phyloP scores from a whole-genome alignment of 306 rosid species.

The Dicorynia guianensis region DNA sequence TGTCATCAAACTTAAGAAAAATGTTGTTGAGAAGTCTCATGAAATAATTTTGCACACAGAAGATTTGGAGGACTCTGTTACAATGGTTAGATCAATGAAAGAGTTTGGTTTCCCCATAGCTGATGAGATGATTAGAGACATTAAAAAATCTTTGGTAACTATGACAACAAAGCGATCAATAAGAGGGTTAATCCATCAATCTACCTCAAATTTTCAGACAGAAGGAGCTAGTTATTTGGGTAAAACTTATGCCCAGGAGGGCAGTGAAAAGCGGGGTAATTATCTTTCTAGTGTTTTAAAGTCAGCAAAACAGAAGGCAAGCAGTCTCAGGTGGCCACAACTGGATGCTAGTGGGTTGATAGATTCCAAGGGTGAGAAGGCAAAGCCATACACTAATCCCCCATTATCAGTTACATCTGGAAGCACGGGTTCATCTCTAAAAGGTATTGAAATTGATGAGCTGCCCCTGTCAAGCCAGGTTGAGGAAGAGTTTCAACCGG shows the following conservation, averaged over 20 bases:
- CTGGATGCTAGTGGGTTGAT: conserved; percentile 48
- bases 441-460: conserved; percentile 62
- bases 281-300: conserved; percentile 68
- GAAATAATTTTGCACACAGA: conserved; percentile 75
- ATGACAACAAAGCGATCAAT: conserved; percentile 70
- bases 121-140: conserved; percentile 83
- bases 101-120: conserved; percentile 78
- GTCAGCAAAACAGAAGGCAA: conserved; percentile 78
- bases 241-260: conserved; percentile 38
- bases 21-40: conserved; percentile 59
- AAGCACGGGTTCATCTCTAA: conserved; percentile 56
- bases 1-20: conserved; percentile 55
- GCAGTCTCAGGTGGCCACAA: conserved; percentile 70
- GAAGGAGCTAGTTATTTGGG: conserved; percentile 62
- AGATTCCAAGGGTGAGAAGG: conserved; percentile 47
- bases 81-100: conserved; percentile 73
- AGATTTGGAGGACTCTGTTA: conserved; percentile 87
- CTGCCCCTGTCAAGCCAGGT: conserved; percentile 63
- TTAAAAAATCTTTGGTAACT: conserved; percentile 67
- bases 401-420: conserved; percentile 51
- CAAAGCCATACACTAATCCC: conserved; percentile 33
- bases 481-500: conserved; percentile 55
- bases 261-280: conserved; percentile 48
- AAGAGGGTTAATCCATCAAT: conserved; percentile 61
- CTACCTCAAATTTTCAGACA: conserved; percentile 48